Conservation (phyloP, 2,329 filamentous ascomycete species). For the Fusarium buharicum region DNA sequence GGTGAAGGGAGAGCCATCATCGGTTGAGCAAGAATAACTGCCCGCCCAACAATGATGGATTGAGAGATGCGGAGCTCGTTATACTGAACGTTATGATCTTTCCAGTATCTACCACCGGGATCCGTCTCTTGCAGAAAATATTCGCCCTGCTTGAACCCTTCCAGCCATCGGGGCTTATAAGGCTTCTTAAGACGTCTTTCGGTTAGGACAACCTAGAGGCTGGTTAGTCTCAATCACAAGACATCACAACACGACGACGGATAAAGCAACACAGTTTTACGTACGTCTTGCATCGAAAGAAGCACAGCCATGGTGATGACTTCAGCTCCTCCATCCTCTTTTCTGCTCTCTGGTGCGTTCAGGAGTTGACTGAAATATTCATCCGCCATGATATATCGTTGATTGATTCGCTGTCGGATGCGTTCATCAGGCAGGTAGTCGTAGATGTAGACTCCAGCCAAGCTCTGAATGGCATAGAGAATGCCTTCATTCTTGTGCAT, state of each 20-base stretch:
- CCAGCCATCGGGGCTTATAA: constrained; percentile 51
- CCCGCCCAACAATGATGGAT: constrained; percentile 54
- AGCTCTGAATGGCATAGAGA: constrained; percentile 52
- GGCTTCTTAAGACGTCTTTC: constrained; percentile 51
- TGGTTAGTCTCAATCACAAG: constrained; percentile 4
- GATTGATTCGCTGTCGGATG: constrained; percentile 49
- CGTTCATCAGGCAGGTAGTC: constrained; percentile 52
- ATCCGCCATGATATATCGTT: constrained; percentile 48
- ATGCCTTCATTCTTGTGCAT: constrained; percentile 52
- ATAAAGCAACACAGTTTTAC: constrained; percentile 17
- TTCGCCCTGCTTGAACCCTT: constrained; percentile 52
- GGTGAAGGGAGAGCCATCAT: constrained; percentile 50
- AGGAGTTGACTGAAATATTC: constrained; percentile 47
- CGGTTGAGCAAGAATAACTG: constrained; percentile 54
- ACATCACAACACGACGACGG: constrained; percentile 4
- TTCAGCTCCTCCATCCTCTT: constrained; percentile 45
- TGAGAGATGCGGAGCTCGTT: constrained; percentile 51
- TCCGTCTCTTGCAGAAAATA: constrained; percentile 51
- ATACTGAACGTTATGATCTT: constrained; percentile 49
- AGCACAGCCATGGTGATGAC: constrained; percentile 53
- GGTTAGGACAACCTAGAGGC: constrained; percentile 49
- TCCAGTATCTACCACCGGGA: constrained; percentile 52
- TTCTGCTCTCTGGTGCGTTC: constrained; percentile 32
- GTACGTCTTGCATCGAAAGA: constrained; percentile 55
- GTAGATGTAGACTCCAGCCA: constrained; percentile 55